Base-by-base conservation (phyloP, 192 early-diverging fungal species). In the Backusella mclennaniae region DNA sequence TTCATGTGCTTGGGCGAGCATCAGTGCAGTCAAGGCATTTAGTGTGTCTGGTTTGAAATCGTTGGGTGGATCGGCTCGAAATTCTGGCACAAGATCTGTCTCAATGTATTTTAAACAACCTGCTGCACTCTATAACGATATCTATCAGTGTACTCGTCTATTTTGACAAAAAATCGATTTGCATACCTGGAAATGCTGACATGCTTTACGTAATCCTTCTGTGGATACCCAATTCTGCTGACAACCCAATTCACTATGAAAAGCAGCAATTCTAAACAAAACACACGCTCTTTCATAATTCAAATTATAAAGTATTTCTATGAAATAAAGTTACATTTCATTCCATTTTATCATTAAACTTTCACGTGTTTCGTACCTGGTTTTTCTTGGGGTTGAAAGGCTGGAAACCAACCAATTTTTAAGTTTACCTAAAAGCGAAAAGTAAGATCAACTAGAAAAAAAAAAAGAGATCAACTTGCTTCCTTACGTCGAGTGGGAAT, bases 1-100 rank as follows among this genome's bases (percentile, higher is more conserved):
- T 82, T 97, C 97, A 80, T 97, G 95, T 26, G 97, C 97, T 82
- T 97, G 97, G 6, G 94, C 95, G 9, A 97, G 84, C 94, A 95
- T 97, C 35, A 94, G 80, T 71, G 88, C 85, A 12, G 87, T 87
- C 3, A 89, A 82, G 5, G 90, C 89, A 12, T 83, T 80, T 19
- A 98, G 85, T 39, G 90, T 87, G 14, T 83, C 77, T 6, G 85
- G 63, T 9, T 89, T 87, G 76, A 96, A 85, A 77, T 97, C 94
- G 1, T 88, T 69, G 4, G 91, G 84, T 5, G 91, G 89, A 38
- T 86, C 76, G 41, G 87, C 82, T 39, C 89, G 87, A 73, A 93
- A 84, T 56, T 91, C 91, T 67, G 87, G 83, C 26, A 91, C 78
- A n/a, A 93, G 77, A 15, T 87, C 85, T 19, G 80, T 82, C 63